Conservation (phyloP, 768 basidiomycete genomes). For the Trametes cubensis region DNA sequence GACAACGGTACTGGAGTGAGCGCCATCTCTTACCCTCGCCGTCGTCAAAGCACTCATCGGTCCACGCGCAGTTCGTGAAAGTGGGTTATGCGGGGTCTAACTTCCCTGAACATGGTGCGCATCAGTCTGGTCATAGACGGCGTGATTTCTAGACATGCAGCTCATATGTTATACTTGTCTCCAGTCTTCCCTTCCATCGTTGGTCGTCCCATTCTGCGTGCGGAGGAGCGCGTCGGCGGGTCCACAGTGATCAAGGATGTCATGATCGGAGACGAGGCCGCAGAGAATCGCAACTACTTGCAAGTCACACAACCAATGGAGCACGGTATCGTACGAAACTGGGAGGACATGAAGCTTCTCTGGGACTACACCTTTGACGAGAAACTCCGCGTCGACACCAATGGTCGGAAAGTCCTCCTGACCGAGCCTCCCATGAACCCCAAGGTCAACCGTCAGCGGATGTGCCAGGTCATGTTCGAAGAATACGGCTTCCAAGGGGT, state of each 20-base stretch:
- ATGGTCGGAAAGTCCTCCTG: constrained; percentile 85
- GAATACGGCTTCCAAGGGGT: constrained; percentile 95
- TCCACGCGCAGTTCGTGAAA: constrained; percentile 55
- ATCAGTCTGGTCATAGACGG: background rate
- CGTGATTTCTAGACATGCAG: background rate
- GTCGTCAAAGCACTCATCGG: constrained; percentile 15
- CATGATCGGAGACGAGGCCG: constrained; percentile 98
- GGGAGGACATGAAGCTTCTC: constrained; percentile 98
- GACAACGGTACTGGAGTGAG: constrained; percentile 70
- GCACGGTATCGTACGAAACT: constrained; percentile 97
- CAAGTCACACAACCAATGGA: constrained; percentile 99
- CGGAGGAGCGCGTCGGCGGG: constrained; percentile 87
- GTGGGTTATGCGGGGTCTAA: constrained; percentile 66
- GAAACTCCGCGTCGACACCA: constrained; percentile 87
- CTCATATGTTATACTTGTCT: background rate
- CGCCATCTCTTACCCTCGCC: background rate
- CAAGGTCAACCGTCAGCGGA: constrained; percentile 84
- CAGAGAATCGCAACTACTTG: constrained; percentile 90
- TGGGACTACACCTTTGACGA: constrained; percentile 99
- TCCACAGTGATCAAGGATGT: constrained; percentile 90
- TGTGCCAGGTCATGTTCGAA: constrained; percentile 99
- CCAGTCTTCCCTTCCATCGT: constrained; percentile 95
- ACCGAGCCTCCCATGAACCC: constrained; percentile 99
- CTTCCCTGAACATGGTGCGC: constrained; percentile 61
- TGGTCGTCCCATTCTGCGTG: constrained; percentile 94